Evolutionary conservation across 805 yeast genomes (phyloP).

Genomic region (Brettanomyces sp.): DNA sequence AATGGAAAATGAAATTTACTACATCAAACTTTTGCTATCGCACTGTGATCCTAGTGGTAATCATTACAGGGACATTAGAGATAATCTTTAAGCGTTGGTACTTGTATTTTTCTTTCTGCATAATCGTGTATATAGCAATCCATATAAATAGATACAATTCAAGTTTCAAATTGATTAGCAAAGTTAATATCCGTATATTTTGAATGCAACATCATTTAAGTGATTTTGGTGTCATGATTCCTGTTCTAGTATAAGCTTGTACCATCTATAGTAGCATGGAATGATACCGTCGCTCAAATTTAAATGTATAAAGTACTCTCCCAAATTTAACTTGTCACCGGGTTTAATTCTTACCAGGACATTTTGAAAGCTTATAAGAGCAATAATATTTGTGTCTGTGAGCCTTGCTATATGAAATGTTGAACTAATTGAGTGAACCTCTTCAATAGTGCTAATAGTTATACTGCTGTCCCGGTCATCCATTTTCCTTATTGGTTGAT

Average conservation of each 20-base stretch:
- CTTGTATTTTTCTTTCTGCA: not conserved
- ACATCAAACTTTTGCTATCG: constrained; percentile 1
- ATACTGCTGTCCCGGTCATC: not conserved
- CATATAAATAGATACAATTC: too few relatives aligned
- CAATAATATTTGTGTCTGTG: constrained; percentile 1
- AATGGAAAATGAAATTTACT: not conserved
- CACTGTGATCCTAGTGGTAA: constrained; percentile 3
- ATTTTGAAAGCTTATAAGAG: constrained; percentile 7
- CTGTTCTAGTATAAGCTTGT: constrained; percentile 4
- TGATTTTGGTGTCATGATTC: too few relatives aligned
- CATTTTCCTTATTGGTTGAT: not conserved
- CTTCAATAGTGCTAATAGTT: not conserved
- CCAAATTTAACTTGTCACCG: constrained; percentile 6
- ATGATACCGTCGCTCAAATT: not conserved
- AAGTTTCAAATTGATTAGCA: not conserved
- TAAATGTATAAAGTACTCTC: constrained; percentile 2
- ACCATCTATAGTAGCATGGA: constrained; percentile 11
- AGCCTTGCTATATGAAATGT: constrained; percentile 4
- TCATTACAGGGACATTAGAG: constrained; percentile 2
- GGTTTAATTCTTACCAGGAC: constrained; percentile 7
- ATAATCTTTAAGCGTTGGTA: not conserved
- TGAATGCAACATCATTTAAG: too few relatives aligned
- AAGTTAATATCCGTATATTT: not conserved
- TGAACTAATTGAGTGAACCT: constrained; percentile 2
- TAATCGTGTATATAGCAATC: not conserved